Base-by-base conservation (phyloP, 768 basidiomycete genomes). In the Melanogaster broomeanus region DNA sequence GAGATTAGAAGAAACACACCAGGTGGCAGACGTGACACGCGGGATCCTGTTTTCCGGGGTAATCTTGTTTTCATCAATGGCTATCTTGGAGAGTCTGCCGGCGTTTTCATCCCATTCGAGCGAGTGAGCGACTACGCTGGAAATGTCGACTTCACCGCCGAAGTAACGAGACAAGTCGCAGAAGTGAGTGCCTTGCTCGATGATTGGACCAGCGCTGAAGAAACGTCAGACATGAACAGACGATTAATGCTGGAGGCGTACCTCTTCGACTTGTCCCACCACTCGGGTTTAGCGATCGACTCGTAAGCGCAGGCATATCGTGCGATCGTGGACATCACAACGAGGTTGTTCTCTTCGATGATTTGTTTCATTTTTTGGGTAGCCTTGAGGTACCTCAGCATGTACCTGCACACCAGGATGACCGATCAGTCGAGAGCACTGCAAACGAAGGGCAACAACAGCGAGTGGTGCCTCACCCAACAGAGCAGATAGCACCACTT, bases 311-410 rank as follows among this genome's bases (percentile, higher is more conserved):
- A 87, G 11, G 92, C 93, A 72, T 98, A 99, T 52, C 96, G 88
- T 8, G 94, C 95, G 59, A 95, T 85, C 31, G 96, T 98, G 41
- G 88, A 80, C 95, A 98, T 98, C 45, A 99, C 94, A 19, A 88
- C 88, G 52, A 99, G 79, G 64, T 92, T 82, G 68, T 98, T 98
- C 56, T 96, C 93, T 64, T 90, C 77, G 66, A 99, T 90, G 69
- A 98, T 94, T 54, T 88, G 82, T 74, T 96, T 95, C 91, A 98
- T 97, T 81, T 85, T 87, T 72, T 97, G 93, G 19, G 96, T 92
- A 28, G 89, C 94, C 70, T 88, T 88, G 61, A 96, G 78, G 74
- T 96, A 95, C 56, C 93, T 85, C 57, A 97, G 76, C 93, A 97
- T 97, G 67, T 93, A 93, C 52, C 91, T 92, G 54, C 16, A 31